phyloP scores from a whole-genome alignment of 371 early-diverging fungal genomes.

The Zopfochytrium polystomum region DNA sequence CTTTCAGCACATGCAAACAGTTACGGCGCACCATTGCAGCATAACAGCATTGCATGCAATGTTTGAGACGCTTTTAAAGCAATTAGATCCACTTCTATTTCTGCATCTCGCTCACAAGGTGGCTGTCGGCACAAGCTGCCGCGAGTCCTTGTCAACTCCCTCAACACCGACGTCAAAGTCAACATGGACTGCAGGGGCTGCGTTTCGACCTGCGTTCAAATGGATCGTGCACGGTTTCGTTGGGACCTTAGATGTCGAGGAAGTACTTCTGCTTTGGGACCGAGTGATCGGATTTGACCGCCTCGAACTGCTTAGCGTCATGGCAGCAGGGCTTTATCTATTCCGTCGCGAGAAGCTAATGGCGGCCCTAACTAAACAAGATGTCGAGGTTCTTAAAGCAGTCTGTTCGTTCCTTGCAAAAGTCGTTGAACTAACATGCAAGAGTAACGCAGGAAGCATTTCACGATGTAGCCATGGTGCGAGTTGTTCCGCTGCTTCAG shows the following conservation, averaged over 20 bases:
- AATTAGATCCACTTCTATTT: constrained; percentile 36
- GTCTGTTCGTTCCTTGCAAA: neutral
- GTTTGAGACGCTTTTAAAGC: constrained; percentile 44
- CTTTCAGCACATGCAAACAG: constrained; percentile 43
- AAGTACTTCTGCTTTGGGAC: constrained; percentile 50
- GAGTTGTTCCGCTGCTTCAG: constrained; percentile 36
- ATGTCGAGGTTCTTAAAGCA: constrained; percentile 33
- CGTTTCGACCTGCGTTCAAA: constrained; percentile 32
- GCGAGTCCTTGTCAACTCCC: no score
- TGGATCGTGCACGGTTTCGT: constrained; percentile 50
- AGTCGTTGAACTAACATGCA: neutral
- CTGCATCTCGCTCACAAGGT: constrained; percentile 33
- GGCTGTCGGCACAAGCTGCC: constrained; percentile 24
- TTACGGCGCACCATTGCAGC: constrained; percentile 14
- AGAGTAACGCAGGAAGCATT: constrained; percentile 19
- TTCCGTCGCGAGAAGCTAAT: constrained; percentile 32
- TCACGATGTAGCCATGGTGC: constrained; percentile 27
- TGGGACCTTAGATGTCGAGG: constrained; percentile 45
- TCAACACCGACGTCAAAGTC: no score
- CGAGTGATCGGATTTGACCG: constrained; percentile 42
- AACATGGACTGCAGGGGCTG: neutral
- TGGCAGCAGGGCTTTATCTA: constrained; percentile 37
- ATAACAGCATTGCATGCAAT: constrained; percentile 26
- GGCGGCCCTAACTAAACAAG: constrained; percentile 25
- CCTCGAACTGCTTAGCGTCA: constrained; percentile 33